Conservation (phyloP, 441 rosid genomes). For the Adansonia gregorii region DNA sequence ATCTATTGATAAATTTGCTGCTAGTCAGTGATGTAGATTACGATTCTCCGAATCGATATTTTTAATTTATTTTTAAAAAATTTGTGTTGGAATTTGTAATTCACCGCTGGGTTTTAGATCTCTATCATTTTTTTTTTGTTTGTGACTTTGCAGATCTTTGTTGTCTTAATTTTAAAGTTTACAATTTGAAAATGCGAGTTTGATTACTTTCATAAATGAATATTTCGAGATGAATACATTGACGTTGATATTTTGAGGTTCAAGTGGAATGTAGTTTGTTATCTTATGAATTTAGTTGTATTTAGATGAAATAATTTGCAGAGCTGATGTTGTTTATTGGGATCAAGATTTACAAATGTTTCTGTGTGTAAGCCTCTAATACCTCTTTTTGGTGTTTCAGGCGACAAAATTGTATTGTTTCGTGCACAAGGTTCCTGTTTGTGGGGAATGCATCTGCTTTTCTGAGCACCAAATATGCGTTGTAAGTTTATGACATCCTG, state of each 20-base stretch:
- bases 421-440: constrained; percentile 98
- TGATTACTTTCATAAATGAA: neutral
- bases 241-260: neutral
- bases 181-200: constrained; percentile 17
- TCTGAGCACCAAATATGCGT: constrained; percentile 96
- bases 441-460: constrained; percentile 93
- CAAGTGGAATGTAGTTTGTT: constrained; percentile 22
- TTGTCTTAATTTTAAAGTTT: constrained; percentile 18
- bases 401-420: constrained; percentile 97
- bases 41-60: neutral
- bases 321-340: neutral
- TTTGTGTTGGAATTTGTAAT: constrained; percentile 14
- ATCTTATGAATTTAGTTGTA: constrained; percentile 9
- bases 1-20: constrained; percentile 8
- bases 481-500: constrained; percentile 45
- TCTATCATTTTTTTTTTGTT: constrained; percentile 25
- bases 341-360: constrained; percentile 17
- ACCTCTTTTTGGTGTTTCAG: constrained; percentile 47
- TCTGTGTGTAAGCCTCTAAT: neutral
- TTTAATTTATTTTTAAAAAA: neutral
- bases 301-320: neutral
- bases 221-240: neutral
- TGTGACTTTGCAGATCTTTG: neutral
- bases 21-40: neutral
- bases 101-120: constrained; percentile 34